These are phyloP conservation scores for Solanum okadae DNA, from an alignment of 257 asterid genomes.

Conservation along the genomic window DNA sequence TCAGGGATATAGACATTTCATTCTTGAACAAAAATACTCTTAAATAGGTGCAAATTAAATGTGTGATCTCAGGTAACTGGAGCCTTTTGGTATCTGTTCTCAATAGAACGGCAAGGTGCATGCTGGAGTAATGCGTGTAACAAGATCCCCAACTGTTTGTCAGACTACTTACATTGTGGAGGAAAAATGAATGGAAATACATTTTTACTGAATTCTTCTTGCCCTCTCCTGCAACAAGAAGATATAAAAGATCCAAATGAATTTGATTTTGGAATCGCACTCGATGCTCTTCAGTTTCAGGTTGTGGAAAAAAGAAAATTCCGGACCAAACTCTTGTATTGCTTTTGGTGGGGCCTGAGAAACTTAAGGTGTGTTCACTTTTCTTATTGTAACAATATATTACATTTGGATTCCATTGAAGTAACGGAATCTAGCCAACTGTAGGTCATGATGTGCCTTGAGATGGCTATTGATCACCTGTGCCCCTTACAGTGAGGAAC, in stretches of 20 bases:
- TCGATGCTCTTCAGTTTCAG: conserved; percentile 49
- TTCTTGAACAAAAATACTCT: background rate
- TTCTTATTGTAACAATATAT: background rate
- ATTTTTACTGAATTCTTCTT: conserved; percentile 23
- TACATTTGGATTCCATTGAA: background rate
- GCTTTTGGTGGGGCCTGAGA: conserved; percentile 77
- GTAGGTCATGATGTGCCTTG: background rate
- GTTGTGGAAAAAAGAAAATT: conserved; percentile 26
- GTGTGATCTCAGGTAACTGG: conserved; percentile 27
- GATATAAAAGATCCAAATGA: conserved; percentile 10
- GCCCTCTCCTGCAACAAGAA: conserved; percentile 34
- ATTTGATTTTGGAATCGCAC: conserved; percentile 56
- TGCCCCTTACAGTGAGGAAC: background rate
- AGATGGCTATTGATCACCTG: background rate
- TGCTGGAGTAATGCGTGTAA: conserved; percentile 47
- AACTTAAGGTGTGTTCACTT: conserved; percentile 39
- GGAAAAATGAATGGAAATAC: background rate
- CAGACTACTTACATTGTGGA: conserved; percentile 26
- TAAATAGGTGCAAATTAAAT: background rate
- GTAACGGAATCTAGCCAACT: background rate
- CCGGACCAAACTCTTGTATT: conserved; percentile 28
- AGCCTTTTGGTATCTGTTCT: conserved; percentile 54
- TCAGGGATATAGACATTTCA: background rate
- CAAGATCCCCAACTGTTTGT: background rate
- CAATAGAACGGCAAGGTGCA: conserved; percentile 39